phyloP scores from a whole-genome alignment of 441 rosid species.

The Macaranga tanarius region DNA sequence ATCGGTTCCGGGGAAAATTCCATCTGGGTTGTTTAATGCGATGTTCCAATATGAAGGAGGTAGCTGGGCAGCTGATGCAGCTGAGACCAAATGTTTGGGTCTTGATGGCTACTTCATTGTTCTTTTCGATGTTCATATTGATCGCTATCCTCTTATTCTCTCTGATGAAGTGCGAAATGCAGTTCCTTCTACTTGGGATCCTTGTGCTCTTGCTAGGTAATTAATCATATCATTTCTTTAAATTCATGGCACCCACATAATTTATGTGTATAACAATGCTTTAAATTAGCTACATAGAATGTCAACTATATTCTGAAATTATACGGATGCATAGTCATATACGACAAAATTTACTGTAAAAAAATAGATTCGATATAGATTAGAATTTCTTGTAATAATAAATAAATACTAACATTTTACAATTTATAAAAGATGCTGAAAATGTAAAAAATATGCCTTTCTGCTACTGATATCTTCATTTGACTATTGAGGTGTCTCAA shows the following conservation, averaged over 20 bases:
- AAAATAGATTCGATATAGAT: too few relatives aligned
- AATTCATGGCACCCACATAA: background rate
- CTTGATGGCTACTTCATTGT: constrained; percentile 64
- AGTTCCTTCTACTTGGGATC: constrained; percentile 84
- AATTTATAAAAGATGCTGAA: too few relatives aligned
- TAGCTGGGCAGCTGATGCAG: constrained; percentile 77
- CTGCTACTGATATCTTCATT: too few relatives aligned
- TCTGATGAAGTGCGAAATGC: constrained; percentile 57
- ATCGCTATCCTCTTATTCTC: constrained; percentile 67
- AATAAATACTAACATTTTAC: too few relatives aligned
- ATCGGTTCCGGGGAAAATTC: constrained; percentile 70
- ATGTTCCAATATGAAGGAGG: constrained; percentile 68
- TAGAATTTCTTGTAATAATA: too few relatives aligned
- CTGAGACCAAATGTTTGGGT: constrained; percentile 56
- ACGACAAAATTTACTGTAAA: too few relatives aligned
- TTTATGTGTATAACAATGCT: too few relatives aligned
- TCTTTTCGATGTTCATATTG: constrained; percentile 56
- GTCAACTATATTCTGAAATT: too few relatives aligned
- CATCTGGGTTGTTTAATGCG: constrained; percentile 72
- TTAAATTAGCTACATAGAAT: too few relatives aligned
- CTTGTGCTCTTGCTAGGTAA: constrained; percentile 70
- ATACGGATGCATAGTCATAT: too few relatives aligned
- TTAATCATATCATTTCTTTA: background rate
- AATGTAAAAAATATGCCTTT: too few relatives aligned
- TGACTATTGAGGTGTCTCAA: too few relatives aligned